Conservation (phyloP, 1,139 yeast genomes). For the Petasospora fabianii region DNA sequence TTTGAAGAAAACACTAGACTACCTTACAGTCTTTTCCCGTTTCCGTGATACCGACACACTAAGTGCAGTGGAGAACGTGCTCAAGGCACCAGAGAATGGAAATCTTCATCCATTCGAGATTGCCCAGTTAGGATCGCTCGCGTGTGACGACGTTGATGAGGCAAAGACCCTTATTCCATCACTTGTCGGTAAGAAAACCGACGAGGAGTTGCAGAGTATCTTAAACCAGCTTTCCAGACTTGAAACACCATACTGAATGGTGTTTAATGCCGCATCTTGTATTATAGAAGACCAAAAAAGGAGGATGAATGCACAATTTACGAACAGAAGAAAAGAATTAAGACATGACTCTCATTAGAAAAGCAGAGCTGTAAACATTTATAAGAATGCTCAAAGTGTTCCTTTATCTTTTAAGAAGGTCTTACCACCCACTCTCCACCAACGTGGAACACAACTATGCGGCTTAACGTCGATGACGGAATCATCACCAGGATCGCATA, state of each 20-base stretch:
- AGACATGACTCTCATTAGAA: not conserved
- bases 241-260: slow-evolving; percentile 40
- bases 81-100: slow-evolving; percentile 53
- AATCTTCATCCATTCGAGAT: slow-evolving; percentile 92
- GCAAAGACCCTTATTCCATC: slow-evolving; percentile 94
- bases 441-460: slow-evolving; percentile 73
- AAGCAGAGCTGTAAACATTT: not conserved
- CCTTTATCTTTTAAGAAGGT: slow-evolving; percentile 31
- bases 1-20: slow-evolving; percentile 87
- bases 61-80: slow-evolving; percentile 84
- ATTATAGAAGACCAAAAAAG: slow-evolving; percentile 3
- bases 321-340: not conserved
- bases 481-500: slow-evolving; percentile 51
- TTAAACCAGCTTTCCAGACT: slow-evolving; percentile 79
- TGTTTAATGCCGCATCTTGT: not conserved
- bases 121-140: slow-evolving; percentile 90
- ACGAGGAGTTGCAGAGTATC: slow-evolving; percentile 81
- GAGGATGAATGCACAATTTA: not conserved
- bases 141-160: slow-evolving; percentile 97
- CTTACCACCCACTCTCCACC: slow-evolving; percentile 78
- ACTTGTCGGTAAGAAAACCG: slow-evolving; percentile 72
- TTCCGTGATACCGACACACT: slow-evolving; percentile 91
- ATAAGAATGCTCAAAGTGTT: too few relatives aligned
- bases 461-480: slow-evolving; percentile 54
- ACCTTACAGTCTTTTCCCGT: slow-evolving; percentile 79